These are phyloP conservation scores for Spathaspora boniae DNA, from an alignment of 805 yeast genomes.

Conservation along the genomic window DNA sequence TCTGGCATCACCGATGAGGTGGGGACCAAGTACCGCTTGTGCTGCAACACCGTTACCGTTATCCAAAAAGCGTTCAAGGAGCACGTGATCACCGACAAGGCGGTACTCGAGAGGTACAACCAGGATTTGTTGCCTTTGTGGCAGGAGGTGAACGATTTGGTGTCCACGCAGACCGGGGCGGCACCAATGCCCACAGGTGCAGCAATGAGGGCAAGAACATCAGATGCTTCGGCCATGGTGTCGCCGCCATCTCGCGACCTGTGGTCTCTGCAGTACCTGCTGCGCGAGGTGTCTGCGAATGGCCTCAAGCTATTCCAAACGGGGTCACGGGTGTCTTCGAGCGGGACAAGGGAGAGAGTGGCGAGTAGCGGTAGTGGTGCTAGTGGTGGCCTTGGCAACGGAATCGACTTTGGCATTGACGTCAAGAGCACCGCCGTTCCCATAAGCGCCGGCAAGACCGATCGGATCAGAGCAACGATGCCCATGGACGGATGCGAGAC, in stretches of 20 bases:
- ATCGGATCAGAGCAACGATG: constrained; percentile 29
- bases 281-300: constrained; percentile 7
- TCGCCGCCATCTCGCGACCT: constrained; percentile 3
- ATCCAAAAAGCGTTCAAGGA: constrained; percentile 34
- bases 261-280: not conserved
- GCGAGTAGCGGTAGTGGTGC: constrained; percentile 10
- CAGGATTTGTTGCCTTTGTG: constrained; percentile 24
- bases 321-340: constrained; percentile 6
- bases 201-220: not conserved
- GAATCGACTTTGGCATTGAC: constrained; percentile 25
- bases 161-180: too few species aligned
- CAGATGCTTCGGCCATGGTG: not conserved
- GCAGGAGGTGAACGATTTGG: constrained; percentile 17
- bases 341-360: not conserved
- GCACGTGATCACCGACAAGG: constrained; percentile 33
- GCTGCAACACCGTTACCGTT: constrained; percentile 37
- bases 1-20: constrained; percentile 23
- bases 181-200: not conserved
- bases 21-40: constrained; percentile 30
- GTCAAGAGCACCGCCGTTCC: constrained; percentile 28
- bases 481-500: constrained; percentile 10
- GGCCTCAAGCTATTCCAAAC: constrained; percentile 20
- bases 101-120: constrained; percentile 19
- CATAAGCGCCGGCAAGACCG: constrained; percentile 27
- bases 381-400: constrained; percentile 23